These are phyloP conservation scores for Pleurotus ostreatus DNA, from an alignment of 768 basidiomycete species.

Conservation along the genomic window DNA sequence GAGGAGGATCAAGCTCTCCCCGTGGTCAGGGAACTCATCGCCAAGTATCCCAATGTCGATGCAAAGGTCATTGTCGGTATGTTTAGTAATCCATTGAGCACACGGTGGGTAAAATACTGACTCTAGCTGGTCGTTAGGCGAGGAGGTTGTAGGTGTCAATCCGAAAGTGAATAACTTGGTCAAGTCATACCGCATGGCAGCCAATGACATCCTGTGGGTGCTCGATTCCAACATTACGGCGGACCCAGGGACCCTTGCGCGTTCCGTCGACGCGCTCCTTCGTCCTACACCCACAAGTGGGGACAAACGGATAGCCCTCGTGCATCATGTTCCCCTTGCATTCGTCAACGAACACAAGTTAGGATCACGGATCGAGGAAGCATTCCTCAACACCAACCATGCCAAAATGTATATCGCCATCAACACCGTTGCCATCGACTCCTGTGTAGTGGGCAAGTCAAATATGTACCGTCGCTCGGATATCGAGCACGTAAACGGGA, in stretches of 20 bases:
- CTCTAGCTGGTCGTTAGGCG: conserved; percentile 42
- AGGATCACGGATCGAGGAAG: conserved; percentile 86
- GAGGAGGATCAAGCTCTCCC: conserved; percentile 84
- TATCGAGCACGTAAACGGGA: conserved; percentile 69
- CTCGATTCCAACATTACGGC: conserved; percentile 93
- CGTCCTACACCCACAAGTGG: conserved; percentile 29
- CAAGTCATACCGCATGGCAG: conserved; percentile 74
- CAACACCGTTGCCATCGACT: conserved; percentile 83
- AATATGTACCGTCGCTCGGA: conserved; percentile 91
- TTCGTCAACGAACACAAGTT: conserved; percentile 62
- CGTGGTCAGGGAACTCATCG: conserved; percentile 73
- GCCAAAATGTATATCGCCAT: conserved; percentile 98
- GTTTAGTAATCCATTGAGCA: conserved; percentile 13
- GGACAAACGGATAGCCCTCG: conserved; percentile 63
- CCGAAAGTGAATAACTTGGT: conserved; percentile 98
- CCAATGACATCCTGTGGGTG: conserved; percentile 92
- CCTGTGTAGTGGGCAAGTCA: conserved; percentile 96
- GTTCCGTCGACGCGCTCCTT: conserved; percentile 76
- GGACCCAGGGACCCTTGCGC: conserved; percentile 72
- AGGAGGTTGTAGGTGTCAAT: conserved; percentile 84
- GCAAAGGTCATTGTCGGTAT: conserved; percentile 75
- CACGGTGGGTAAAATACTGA: not conserved
- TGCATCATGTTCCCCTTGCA: conserved; percentile 96
- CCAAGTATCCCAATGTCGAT: conserved; percentile 73
- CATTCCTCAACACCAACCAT: conserved; percentile 95